A percentile compares a stretch with the other conserved stretches of the same genome.
Conservation (phyloP, 2,329 filamentous ascomycete genomes). For the Ceratocystiopsis brevicomis region DNA sequence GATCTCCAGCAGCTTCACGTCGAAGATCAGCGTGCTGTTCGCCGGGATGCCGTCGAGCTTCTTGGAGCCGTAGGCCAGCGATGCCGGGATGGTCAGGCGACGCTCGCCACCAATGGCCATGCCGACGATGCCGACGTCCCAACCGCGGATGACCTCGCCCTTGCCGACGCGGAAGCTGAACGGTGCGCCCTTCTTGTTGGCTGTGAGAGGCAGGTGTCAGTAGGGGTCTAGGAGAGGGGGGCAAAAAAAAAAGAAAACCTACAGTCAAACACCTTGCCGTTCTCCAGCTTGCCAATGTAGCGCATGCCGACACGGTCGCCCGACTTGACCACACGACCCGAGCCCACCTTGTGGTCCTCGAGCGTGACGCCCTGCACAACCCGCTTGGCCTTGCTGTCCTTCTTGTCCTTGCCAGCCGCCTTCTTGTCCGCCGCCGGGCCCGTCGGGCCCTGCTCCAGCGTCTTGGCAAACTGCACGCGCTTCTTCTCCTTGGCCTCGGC, state of each 20-base stretch:
- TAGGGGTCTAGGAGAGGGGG: neutral
- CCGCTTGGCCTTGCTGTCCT: conserved; percentile 42
- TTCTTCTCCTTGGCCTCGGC: conserved; percentile 56
- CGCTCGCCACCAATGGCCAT: conserved; percentile 91
- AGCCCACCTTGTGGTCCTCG: conserved; percentile 86
- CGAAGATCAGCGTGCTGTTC: conserved; percentile 85
- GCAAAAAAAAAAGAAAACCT: conserved; percentile 24
- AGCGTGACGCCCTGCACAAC: conserved; percentile 75
- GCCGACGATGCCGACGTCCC: conserved; percentile 85
- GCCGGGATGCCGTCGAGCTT: conserved; percentile 65
- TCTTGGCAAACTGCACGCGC: conserved; percentile 98
- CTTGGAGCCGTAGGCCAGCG: conserved; percentile 79
- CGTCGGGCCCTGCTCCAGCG: conserved; percentile 91
- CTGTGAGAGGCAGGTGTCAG: conserved; percentile 21
- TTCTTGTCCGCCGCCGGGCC: conserved; percentile 30
- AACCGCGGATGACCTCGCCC: conserved; percentile 96
- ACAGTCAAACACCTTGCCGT: conserved; percentile 92
- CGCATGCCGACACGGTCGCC: conserved; percentile 84
- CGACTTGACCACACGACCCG: conserved; percentile 69
- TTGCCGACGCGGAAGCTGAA: conserved; percentile 90
- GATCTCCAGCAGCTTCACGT: conserved; percentile 70
- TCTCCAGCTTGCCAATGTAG: conserved; percentile 92
- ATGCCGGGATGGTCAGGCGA: conserved; percentile 71
- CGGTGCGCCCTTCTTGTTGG: conserved; percentile 97
- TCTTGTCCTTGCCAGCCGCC: conserved; percentile 22